Evolutionary conservation across 2,329 filamentous ascomycete genomes (phyloP).

Genomic region (Alternaria postmessia): DNA sequence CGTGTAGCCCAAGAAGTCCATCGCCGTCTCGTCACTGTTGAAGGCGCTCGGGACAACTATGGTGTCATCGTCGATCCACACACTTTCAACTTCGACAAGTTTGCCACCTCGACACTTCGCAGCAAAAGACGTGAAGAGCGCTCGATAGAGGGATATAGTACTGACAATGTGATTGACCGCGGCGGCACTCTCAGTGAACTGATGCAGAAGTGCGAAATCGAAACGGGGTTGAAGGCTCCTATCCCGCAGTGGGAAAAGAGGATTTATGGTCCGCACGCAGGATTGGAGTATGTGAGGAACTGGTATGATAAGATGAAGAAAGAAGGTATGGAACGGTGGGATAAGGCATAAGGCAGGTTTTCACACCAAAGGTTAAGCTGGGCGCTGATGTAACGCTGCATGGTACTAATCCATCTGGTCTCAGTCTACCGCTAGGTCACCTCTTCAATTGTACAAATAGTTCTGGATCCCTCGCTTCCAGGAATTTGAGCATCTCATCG

Average conservation of each 20-base stretch:
- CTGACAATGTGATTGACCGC: constrained; percentile 51
- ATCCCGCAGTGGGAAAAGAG: constrained; percentile 55
- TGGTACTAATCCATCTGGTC: background rate
- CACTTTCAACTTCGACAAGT: constrained; percentile 49
- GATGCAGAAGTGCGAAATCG: constrained; percentile 46
- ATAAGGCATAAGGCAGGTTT: constrained; percentile 16
- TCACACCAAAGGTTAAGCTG: background rate
- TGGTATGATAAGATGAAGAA: constrained; percentile 55
- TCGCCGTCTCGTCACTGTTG: constrained; percentile 54
- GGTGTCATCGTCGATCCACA: constrained; percentile 55
- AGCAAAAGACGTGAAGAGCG: constrained; percentile 40
- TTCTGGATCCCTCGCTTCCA: background rate
- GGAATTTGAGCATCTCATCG: background rate
- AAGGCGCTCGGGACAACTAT: constrained; percentile 55
- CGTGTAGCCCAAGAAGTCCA: constrained; percentile 58
- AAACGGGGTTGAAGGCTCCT: constrained; percentile 56
- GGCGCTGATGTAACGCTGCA: background rate
- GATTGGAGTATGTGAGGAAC: constrained; percentile 53
- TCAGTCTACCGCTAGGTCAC: background rate
- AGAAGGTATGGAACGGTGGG: constrained; percentile 33
- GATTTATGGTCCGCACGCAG: constrained; percentile 57
- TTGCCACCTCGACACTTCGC: constrained; percentile 50
- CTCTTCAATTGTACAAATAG: background rate
- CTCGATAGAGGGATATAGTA: constrained; percentile 23
- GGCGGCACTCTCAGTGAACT: constrained; percentile 55